Evolutionary conservation across 495 filamentous ascomycete genomes (phyloP).

Genomic region (Penicillium crystallinum): DNA sequence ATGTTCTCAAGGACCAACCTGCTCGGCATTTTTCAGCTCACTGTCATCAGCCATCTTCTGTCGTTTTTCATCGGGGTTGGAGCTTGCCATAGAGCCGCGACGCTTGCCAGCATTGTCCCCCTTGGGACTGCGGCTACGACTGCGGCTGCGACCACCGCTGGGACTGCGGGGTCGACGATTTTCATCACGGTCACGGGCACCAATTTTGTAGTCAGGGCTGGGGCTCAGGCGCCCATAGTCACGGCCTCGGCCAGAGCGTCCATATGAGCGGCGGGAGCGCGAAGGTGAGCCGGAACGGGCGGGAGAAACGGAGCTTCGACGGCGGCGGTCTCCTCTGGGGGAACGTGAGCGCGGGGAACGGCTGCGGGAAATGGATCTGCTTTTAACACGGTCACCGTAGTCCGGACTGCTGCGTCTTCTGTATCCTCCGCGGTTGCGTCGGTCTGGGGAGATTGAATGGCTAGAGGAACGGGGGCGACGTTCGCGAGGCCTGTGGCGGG

Average conservation of each 20-base stretch:
- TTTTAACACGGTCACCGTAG: slow-evolving; percentile 51
- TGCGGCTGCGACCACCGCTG: slow-evolving; percentile 28
- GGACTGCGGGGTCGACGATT: slow-evolving; percentile 16
- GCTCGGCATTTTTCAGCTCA: slow-evolving; percentile 28
- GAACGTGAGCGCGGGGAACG: slow-evolving; percentile 58
- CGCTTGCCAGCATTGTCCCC: slow-evolving; percentile 37
- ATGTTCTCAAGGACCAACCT: slow-evolving; percentile 46
- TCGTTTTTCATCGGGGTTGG: slow-evolving; percentile 45
- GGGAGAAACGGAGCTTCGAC: slow-evolving; percentile 26
- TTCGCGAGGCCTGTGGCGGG: slow-evolving; percentile 23
- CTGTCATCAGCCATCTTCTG: slow-evolving; percentile 50
- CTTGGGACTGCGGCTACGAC: slow-evolving; percentile 33
- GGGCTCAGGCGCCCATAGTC: slow-evolving; percentile 40
- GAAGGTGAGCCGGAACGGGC: slow-evolving; percentile 40
- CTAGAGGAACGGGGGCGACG: slow-evolving; percentile 34
- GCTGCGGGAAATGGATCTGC: slow-evolving; percentile 46
- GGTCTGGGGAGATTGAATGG: slow-evolving; percentile 36
- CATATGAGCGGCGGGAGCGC: slow-evolving; percentile 29
- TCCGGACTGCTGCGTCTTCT: slow-evolving; percentile 35
- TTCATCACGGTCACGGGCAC: slow-evolving; percentile 26
- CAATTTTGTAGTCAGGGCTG: slow-evolving; percentile 33
- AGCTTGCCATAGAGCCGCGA: slow-evolving; percentile 50
- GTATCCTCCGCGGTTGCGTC: slow-evolving; percentile 31
- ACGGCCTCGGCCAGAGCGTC: slow-evolving; percentile 6
- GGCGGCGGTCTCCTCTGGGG: slow-evolving; percentile 50